Evolutionary conservation across 352 stramenopile species (phyloP), one percentile per base, ranked within the genome.

Genomic region (Globisporangium nagaii): DNA sequence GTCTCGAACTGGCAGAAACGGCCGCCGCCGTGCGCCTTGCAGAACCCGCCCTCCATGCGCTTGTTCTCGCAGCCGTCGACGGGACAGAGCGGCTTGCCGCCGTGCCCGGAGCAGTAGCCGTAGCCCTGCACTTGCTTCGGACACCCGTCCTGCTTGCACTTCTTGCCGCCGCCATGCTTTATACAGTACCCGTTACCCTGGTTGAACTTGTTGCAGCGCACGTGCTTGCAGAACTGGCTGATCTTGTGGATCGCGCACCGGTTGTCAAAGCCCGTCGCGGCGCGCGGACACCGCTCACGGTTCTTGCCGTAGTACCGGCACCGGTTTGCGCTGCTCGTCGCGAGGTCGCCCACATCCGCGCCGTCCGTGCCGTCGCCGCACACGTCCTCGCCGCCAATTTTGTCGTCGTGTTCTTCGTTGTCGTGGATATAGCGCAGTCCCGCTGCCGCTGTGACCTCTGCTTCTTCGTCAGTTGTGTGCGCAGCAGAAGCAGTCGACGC

Each of bases 181-280:
- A 95, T 95, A 52, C 84, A 95, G 47, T 73, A 92, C 7, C 84
- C 84, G 39, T 90, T 87, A 40, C 82, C 82, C 47, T 95, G 82
- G 37, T 89, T 93, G 63, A 89, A 93, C 63, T 93, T 93, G 66
- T 61, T 87, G 61, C 82, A 93, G 36, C 73, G 81, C 36, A 71
- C 66, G 10, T 89, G 65, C 50, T 86, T 86, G 58, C 82, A 93
- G 57, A 93, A 93, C 61, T 93, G 82, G 52, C 82, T 93, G 52
- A 86, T 52, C 46, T 93, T 93, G 60, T 93, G 82, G 53, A 90
- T 84, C 11, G 73, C 76, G 53, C 82, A 93, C 34, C 82, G 76
- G 15, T 78, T 75, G 39, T 93, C 79, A n/a, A 84, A 54, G 2
- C 82, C 82, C n/a, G 82, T 87, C 0, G 82, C 70, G 3, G 68